phyloP scores from a whole-genome alignment of 305 asterid species.

The Fraxinus albicans region DNA sequence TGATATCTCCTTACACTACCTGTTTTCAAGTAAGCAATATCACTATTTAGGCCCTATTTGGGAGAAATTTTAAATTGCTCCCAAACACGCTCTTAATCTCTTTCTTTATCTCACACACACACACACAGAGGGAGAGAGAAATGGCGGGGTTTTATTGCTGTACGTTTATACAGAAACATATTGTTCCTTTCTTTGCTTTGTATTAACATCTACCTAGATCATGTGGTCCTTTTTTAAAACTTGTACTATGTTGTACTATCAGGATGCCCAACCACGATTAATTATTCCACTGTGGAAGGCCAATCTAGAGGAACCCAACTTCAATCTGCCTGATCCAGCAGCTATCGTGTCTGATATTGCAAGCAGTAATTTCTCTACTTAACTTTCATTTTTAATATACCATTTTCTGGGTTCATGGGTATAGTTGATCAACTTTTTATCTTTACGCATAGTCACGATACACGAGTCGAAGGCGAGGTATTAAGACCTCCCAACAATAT shows the following conservation, averaged over 20 bases:
- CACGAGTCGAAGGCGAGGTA: slow-evolving; percentile 68
- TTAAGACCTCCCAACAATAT: slow-evolving; percentile 60
- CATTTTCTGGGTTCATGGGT: slow-evolving; percentile 14
- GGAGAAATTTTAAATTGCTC: too few relatives aligned
- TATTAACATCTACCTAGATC: not conserved
- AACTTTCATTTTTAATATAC: slow-evolving; percentile 3
- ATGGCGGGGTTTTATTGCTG: not conserved
- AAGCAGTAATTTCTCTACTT: slow-evolving; percentile 51
- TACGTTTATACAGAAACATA: not conserved
- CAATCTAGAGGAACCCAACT: slow-evolving; percentile 79
- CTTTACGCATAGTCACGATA: slow-evolving; percentile 64
- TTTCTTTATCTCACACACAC: not conserved
- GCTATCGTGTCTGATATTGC: slow-evolving; percentile 63
- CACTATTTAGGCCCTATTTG: too few relatives aligned
- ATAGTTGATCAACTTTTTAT: slow-evolving; percentile 42
- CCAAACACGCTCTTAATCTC: too few relatives aligned
- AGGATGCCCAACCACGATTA: slow-evolving; percentile 88
- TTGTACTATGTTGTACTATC: slow-evolving; percentile 21
- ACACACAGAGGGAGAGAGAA: not conserved
- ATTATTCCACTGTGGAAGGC: slow-evolving; percentile 88
- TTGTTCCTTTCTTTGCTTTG: not conserved
- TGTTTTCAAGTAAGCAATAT: not conserved
- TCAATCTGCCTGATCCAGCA: slow-evolving; percentile 69
- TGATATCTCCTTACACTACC: not conserved
- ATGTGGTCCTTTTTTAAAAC: slow-evolving; percentile 10